Base-by-base conservation (phyloP, 2,329 filamentous ascomycete species). In the Trichoderma polysporum region DNA sequence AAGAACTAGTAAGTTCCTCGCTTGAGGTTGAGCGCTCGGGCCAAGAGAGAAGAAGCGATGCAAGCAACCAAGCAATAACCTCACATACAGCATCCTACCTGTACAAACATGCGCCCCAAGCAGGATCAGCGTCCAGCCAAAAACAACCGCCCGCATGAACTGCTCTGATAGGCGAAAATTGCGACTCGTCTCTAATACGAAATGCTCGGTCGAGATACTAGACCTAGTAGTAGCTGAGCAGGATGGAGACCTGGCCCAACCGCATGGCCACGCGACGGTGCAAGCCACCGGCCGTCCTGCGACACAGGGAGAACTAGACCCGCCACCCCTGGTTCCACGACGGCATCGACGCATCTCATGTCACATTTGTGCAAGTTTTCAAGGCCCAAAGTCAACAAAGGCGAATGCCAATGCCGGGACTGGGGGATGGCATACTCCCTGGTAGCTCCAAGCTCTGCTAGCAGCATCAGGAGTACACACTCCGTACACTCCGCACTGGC, bases 291-390 rank as follows among this genome's bases (percentile, higher is more conserved):
- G 31, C n/a, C 29, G 52, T n/a, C 58, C 66, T 63, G 54, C 66
- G 61, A 65, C 61, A 68, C 45, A 50, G 56, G 65, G 52, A 54
- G 61, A 45, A 19, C 41, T 56, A 58, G 60, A 64, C 66, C 66
- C 66, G 66, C 66, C 58, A 52, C 60, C 66, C 66, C 66, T 64
- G 52, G 58, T 62, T 65, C 66, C 66, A 56, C 54, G 53, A 63
- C 54, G 13, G 52, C 58, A 41, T 60, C 66, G 60, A 65, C 58
- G 64, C 66, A 54, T 52, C 60, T 59, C 53, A 60, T 39, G 60
- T 59, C 54, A 64, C 66, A 53, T 59, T 49, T 49, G 58, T 27
- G 41, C 63, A 39, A 56, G 63, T 37, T 57, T 47, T 31, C 37
- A 49, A 19, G 22, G 47, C 17, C 29, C 59, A 31, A 22, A 19